phyloP scores from a whole-genome alignment of 805 yeast species.

The Grigorovia transvaalensis region DNA sequence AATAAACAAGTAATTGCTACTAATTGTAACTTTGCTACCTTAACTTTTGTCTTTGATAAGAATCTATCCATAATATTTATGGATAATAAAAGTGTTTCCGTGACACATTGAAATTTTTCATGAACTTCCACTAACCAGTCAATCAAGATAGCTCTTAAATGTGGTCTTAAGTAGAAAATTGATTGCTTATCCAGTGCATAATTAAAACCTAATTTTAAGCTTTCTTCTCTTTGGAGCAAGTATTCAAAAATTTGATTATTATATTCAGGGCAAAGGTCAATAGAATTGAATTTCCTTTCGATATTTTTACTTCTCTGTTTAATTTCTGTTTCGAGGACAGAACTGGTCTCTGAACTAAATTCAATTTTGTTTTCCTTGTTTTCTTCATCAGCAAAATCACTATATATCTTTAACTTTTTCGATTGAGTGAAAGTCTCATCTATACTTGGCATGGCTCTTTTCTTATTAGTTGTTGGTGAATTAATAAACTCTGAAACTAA shows the following conservation, averaged over 20 bases:
- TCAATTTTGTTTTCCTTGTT: constrained; percentile 40
- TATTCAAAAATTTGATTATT: constrained; percentile 75
- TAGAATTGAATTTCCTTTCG: background rate
- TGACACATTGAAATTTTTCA: constrained; percentile 65
- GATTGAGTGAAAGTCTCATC: background rate
- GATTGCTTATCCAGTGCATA: constrained; percentile 40
- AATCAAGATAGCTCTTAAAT: constrained; percentile 73
- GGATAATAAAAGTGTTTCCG: constrained; percentile 77
- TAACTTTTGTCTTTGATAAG: constrained; percentile 61
- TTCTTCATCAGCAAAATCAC: constrained; percentile 12
- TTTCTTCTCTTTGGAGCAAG: constrained; percentile 53
- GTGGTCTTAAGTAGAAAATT: constrained; percentile 62
- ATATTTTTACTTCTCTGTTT: too few species aligned
- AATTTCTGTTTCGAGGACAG: too few species aligned
- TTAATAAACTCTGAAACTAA: background rate
- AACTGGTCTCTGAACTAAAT: too few species aligned
- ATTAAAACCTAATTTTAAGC: constrained; percentile 57
- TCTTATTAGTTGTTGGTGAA: constrained; percentile 1
- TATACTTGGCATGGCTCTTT: background rate
- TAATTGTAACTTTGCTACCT: constrained; percentile 69
- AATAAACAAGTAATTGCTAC: constrained; percentile 78
- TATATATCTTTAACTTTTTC: constrained; percentile 26
- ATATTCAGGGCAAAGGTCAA: constrained; percentile 45
- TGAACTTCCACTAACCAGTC: constrained; percentile 93
- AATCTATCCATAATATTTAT: constrained; percentile 82